Percentiles rank a stretch among this genome's conserved stretches.
These are phyloP conservation scores for Remersonia thermophila DNA, from an alignment of 2,329 filamentous ascomycete genomes.

Conservation along the genomic window DNA sequence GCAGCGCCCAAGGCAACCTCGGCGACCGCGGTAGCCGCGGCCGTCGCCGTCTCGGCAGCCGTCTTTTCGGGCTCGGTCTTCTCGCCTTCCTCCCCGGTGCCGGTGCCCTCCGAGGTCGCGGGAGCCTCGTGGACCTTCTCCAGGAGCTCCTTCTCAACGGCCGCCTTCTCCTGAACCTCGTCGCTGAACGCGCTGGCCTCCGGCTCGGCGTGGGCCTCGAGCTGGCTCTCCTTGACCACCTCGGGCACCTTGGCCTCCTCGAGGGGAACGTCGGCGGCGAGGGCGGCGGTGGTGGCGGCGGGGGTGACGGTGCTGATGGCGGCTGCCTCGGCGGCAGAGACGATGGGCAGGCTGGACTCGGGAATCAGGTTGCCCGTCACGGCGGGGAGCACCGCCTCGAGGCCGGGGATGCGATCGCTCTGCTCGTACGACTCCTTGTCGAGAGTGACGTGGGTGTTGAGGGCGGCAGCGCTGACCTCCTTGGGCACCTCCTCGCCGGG, in stretches of 20 bases:
- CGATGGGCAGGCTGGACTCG: constrained; percentile 67
- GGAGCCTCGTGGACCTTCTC: constrained; percentile 50
- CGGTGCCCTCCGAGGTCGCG: constrained; percentile 43
- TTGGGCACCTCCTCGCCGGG: constrained; percentile 75
- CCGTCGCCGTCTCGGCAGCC: constrained; percentile 28
- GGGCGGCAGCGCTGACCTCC: constrained; percentile 52
- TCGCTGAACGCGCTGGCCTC: constrained; percentile 54
- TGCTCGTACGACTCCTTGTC: constrained; percentile 83
- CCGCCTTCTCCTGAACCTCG: constrained; percentile 59
- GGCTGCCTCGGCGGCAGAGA: constrained; percentile 22
- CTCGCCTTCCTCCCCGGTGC: constrained; percentile 35
- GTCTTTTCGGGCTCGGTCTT: constrained; percentile 37
- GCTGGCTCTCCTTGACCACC: constrained; percentile 60
- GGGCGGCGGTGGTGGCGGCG: constrained; percentile 52
- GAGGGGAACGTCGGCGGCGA: constrained; percentile 57
- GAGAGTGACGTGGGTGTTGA: constrained; percentile 59
- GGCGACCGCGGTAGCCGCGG: constrained; percentile 30
- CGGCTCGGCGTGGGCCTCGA: constrained; percentile 49
- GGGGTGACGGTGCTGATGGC: constrained; percentile 41
- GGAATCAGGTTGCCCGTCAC: constrained; percentile 58
- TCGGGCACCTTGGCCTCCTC: constrained; percentile 42
- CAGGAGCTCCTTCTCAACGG: constrained; percentile 59
- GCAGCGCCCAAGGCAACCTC: too few relatives aligned
- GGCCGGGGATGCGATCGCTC: constrained; percentile 50
- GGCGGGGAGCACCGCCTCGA: constrained; percentile 39